phyloP scores from a whole-genome alignment of 2,329 filamentous ascomycete genomes.

The Epichloe amarillans region DNA sequence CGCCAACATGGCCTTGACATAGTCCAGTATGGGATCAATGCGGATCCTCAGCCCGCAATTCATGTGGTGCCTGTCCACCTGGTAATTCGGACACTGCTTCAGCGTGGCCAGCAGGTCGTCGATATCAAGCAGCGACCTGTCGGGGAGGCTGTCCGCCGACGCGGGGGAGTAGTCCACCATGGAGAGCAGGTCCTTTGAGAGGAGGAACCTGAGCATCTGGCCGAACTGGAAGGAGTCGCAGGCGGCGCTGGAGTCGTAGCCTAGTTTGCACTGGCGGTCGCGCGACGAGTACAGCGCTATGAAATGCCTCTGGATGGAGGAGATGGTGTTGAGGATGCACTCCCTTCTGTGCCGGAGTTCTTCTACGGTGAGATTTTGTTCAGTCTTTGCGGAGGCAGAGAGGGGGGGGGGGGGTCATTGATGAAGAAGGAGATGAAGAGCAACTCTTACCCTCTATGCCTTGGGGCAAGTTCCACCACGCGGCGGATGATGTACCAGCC shows the following conservation, averaged over 20 bases:
- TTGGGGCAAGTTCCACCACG: slow-evolving; percentile 63
- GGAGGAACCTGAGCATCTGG: slow-evolving; percentile 62
- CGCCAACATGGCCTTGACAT: slow-evolving; percentile 44
- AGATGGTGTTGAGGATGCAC: slow-evolving; percentile 54
- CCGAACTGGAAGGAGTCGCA: slow-evolving; percentile 71
- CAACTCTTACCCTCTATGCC: slow-evolving; percentile 44
- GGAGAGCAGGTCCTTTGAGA: slow-evolving; percentile 45
- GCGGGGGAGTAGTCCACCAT: slow-evolving; percentile 42
- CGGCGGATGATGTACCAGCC: slow-evolving; percentile 20
- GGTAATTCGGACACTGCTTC: slow-evolving; percentile 56
- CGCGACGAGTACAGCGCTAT: slow-evolving; percentile 53
- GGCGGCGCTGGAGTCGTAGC: slow-evolving; percentile 57
- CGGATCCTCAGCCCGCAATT: slow-evolving; percentile 59
- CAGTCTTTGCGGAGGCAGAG: neutral
- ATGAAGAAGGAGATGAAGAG: neutral
- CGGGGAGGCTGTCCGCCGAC: slow-evolving; percentile 30
- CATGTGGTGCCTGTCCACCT: slow-evolving; percentile 58
- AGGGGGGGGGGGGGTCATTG: too few species aligned
- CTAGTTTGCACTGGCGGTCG: slow-evolving; percentile 55
- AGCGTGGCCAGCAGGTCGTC: slow-evolving; percentile 45
- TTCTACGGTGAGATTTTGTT: slow-evolving; percentile 24
- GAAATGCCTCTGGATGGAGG: slow-evolving; percentile 57
- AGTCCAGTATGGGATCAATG: slow-evolving; percentile 52
- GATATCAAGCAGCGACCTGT: slow-evolving; percentile 46
- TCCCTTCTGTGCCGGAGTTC: slow-evolving; percentile 54